Conservation (phyloP, 495 filamentous ascomycete species). For the Astrocystis sublimbata region DNA sequence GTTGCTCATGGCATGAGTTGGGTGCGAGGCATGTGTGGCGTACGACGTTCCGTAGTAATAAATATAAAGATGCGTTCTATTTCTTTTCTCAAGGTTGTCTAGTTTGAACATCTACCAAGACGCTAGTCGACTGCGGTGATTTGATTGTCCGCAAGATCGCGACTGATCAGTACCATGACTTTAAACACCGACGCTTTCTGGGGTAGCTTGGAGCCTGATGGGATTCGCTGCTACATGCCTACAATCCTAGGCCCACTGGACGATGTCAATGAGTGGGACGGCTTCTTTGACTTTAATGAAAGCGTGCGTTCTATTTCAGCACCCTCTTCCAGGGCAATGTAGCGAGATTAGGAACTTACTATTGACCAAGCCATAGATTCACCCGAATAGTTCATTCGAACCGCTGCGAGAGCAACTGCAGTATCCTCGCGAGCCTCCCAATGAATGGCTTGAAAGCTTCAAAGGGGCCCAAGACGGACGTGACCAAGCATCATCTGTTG, state of each 20-base stretch:
- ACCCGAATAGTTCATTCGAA: background rate
- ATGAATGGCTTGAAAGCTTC: background rate
- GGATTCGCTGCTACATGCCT: background rate
- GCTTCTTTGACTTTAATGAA: slow-evolving; percentile 1
- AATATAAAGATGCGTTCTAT: too few relatives aligned
- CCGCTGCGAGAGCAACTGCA: background rate
- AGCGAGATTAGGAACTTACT: background rate
- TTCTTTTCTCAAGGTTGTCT: too few relatives aligned
- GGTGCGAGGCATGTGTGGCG: too few relatives aligned
- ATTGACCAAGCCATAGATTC: background rate
- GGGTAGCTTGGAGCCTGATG: background rate
- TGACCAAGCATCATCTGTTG: background rate
- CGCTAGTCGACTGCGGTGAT: background rate
- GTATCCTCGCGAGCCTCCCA: background rate
- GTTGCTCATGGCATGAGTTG: background rate
- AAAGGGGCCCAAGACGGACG: background rate
- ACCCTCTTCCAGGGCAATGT: background rate
- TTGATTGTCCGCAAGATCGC: too few relatives aligned
- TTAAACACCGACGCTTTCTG: background rate
- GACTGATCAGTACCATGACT: background rate
- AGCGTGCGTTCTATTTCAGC: background rate
- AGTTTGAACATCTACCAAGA: background rate
- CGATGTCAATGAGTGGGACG: background rate
- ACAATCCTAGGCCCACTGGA: background rate
- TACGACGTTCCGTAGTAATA: too few relatives aligned